A percentile compares a stretch with the other conserved stretches of the same genome.
Conservation (phyloP, 2,329 filamentous ascomycete genomes). For the Aspergillus tanneri region DNA sequence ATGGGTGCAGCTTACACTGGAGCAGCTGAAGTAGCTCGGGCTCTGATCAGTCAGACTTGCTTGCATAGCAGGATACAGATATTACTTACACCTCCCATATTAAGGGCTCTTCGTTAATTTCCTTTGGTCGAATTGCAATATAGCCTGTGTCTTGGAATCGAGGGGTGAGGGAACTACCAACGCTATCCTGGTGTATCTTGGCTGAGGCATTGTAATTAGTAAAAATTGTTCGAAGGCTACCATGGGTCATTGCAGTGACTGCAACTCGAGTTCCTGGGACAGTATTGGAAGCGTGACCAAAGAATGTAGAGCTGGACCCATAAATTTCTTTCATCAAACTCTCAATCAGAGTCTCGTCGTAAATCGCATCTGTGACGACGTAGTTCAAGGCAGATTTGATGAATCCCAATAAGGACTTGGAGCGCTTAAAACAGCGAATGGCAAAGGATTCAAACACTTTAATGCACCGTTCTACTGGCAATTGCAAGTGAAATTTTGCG, state of each 20-base stretch:
- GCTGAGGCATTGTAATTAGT: slow-evolving; percentile 9
- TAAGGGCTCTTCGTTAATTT: not conserved
- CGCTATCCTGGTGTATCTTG: slow-evolving; percentile 1
- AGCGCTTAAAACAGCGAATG: slow-evolving; percentile 6
- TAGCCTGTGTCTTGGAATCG: not conserved
- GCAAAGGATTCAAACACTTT: slow-evolving; percentile 11
- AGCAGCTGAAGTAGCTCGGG: slow-evolving; percentile 7
- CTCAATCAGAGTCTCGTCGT: slow-evolving; percentile 8
- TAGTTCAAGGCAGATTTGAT: slow-evolving; percentile 11
- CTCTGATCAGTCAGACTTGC: not conserved
- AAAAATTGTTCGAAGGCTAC: slow-evolving; percentile 5
- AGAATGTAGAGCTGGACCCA: not conserved
- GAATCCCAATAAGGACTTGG: slow-evolving; percentile 2
- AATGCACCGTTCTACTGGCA: slow-evolving; percentile 5
- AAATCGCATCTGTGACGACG: slow-evolving; percentile 9
- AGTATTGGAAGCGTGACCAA: not conserved
- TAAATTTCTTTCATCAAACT: slow-evolving; percentile 8
- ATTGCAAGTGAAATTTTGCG: slow-evolving; percentile 12
- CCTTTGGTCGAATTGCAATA: slow-evolving; percentile 4
- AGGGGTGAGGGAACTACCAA: not conserved
- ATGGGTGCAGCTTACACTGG: slow-evolving; percentile 1
- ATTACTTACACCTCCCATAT: slow-evolving; percentile 7
- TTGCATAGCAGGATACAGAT: not conserved
- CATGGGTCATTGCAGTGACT: slow-evolving; percentile 4
- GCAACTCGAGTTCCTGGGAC: slow-evolving; percentile 5